These are phyloP conservation scores for Brassica rapa DNA, from an alignment of 345 rosid genomes.

Conservation along the genomic window DNA sequence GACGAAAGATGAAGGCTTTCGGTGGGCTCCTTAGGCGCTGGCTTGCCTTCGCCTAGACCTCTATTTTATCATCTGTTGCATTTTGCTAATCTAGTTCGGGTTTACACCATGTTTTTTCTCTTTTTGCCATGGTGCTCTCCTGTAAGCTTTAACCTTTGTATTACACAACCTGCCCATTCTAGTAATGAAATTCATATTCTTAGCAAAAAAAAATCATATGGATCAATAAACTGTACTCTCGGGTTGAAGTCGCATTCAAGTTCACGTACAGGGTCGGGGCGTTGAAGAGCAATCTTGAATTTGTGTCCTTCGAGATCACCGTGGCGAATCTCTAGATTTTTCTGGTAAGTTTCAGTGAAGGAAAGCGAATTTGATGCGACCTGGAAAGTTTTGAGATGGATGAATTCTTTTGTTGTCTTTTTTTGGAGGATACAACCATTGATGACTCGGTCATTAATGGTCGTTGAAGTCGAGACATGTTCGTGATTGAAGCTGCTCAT, in stretches of 20 bases:
- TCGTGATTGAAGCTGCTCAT: background rate
- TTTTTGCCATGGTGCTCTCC: no score
- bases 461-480: background rate
- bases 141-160: no score
- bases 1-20: no score
- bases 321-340: background rate
- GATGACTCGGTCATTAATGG: background rate
- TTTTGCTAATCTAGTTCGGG: no score
- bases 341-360: background rate
- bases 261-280: background rate
- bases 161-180: no score
- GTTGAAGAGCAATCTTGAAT: background rate
- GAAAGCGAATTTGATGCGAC: background rate
- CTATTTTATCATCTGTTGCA: no score
- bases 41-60: no score
- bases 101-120: no score
- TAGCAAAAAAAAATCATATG: no score
- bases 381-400: background rate
- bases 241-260: background rate
- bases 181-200: no score
- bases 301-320: background rate
- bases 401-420: background rate
- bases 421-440: background rate
- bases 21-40: no score
- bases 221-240: constrained; percentile 12